These are phyloP conservation scores for Paramecium tetraurelia DNA, from an alignment of 73 alveolate genomes.

Conservation along the genomic window DNA sequence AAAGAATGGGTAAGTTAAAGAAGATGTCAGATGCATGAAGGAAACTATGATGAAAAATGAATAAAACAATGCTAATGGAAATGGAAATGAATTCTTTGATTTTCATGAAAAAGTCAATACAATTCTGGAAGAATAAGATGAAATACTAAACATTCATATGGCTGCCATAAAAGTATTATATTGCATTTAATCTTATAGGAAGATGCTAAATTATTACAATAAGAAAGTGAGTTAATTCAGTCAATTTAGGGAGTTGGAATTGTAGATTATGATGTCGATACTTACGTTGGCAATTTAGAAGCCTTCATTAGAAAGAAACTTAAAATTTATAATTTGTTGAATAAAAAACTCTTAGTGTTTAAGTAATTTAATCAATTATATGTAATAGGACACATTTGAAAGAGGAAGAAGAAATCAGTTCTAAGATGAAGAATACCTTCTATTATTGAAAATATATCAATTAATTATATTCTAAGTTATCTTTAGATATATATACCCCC, in stretches of 20 bases:
- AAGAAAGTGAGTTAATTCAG: conserved; percentile 93
- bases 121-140: conserved; percentile 91
- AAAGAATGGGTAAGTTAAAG: conserved; percentile 72
- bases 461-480: background rate
- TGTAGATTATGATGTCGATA: conserved; percentile 88
- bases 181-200: conserved; percentile 42
- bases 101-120: conserved; percentile 90
- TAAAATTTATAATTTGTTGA: conserved; percentile 77
- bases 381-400: conserved; percentile 36
- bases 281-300: conserved; percentile 83
- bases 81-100: conserved; percentile 69
- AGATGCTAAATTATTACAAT: conserved; percentile 91
- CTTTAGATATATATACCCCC: background rate
- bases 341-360: conserved; percentile 79
- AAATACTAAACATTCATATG: conserved; percentile 85
- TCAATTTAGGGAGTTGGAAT: conserved; percentile 82
- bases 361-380: conserved; percentile 57
- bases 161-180: conserved; percentile 75
- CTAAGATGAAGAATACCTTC: conserved; percentile 60
- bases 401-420: conserved; percentile 64
- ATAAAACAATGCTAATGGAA: conserved; percentile 60
- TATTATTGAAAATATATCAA: conserved; percentile 35
- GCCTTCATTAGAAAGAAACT: conserved; percentile 83
- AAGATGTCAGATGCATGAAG: conserved; percentile 74
- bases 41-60: conserved; percentile 71